phyloP scores from a whole-genome alignment of 805 yeast genomes.

The Kodamaea hsintzibuensis region DNA sequence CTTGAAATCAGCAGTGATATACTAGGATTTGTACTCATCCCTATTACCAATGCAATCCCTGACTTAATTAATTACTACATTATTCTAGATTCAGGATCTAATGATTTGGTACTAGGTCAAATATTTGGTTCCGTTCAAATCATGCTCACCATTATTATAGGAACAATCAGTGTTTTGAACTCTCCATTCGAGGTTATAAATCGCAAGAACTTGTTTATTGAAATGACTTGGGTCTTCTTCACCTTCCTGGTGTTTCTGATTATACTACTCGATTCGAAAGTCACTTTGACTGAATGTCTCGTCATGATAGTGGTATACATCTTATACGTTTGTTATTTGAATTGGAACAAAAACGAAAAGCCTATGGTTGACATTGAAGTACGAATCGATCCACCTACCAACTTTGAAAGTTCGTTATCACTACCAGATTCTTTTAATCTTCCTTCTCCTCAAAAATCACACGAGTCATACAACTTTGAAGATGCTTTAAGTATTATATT shows the following conservation, averaged over 20 bases:
- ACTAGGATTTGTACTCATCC: slow-evolving; percentile 35
- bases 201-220: slow-evolving; percentile 21
- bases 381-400: background rate
- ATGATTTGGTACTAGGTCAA: slow-evolving; percentile 40
- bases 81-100: slow-evolving; percentile 26
- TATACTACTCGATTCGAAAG: slow-evolving; percentile 34
- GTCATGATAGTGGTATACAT: slow-evolving; percentile 26
- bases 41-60: slow-evolving; percentile 38
- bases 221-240: slow-evolving; percentile 31
- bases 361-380: background rate
- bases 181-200: slow-evolving; percentile 25
- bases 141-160: slow-evolving; percentile 35
- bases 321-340: slow-evolving; percentile 25
- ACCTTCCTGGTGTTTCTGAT: slow-evolving; percentile 26
- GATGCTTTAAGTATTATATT: slow-evolving; percentile 19
- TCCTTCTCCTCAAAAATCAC: background rate
- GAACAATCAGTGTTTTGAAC: slow-evolving; percentile 26
- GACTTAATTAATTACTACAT: slow-evolving; percentile 38
- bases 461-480: slow-evolving; percentile 21
- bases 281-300: slow-evolving; percentile 32
- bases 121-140: slow-evolving; percentile 36
- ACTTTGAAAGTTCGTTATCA: background rate
- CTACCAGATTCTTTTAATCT: background rate
- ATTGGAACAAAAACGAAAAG: slow-evolving; percentile 10
- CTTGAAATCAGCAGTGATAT: slow-evolving; percentile 29